Percentiles rank a stretch among this genome's conserved stretches.
phyloP scores from a whole-genome alignment of 2,329 filamentous ascomycete species.

The Phyllosticta paracitricarpa region DNA sequence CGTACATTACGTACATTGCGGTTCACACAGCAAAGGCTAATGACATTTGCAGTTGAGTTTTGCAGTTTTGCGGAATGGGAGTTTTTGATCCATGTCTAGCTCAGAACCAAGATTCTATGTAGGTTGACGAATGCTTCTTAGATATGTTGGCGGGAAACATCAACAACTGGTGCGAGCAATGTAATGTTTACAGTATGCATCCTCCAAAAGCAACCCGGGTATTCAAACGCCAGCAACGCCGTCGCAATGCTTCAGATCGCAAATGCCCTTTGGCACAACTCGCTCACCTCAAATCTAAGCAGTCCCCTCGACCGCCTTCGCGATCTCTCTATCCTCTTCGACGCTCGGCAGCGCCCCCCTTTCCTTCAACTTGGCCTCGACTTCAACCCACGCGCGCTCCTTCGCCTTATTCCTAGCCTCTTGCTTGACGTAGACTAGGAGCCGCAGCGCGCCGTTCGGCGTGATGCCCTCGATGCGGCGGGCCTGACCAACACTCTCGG shows the following conservation, averaged over 20 bases:
- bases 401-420: conserved; percentile 24
- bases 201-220: neutral
- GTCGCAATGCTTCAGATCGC: neutral
- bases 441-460: conserved; percentile 39
- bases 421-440: conserved; percentile 54
- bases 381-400: conserved; percentile 7
- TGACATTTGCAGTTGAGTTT: too few relatives aligned
- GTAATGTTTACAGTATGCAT: too few relatives aligned
- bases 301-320: neutral
- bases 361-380: conserved; percentile 3
- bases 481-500: conserved; percentile 83
- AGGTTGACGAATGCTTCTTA: too few relatives aligned
- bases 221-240: neutral
- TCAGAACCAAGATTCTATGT: too few relatives aligned
- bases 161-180: too few relatives aligned
- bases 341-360: neutral
- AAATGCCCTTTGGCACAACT: neutral
- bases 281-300: neutral
- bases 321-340: conserved; percentile 1
- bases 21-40: too few relatives aligned
- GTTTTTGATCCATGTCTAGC: too few relatives aligned
- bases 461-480: conserved; percentile 72
- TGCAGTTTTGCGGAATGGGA: too few relatives aligned
- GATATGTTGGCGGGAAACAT: too few relatives aligned
- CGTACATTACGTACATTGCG: too few relatives aligned